Base-by-base conservation (phyloP, 306 rosid species). In the Cyamopsis tetragonoloba region DNA sequence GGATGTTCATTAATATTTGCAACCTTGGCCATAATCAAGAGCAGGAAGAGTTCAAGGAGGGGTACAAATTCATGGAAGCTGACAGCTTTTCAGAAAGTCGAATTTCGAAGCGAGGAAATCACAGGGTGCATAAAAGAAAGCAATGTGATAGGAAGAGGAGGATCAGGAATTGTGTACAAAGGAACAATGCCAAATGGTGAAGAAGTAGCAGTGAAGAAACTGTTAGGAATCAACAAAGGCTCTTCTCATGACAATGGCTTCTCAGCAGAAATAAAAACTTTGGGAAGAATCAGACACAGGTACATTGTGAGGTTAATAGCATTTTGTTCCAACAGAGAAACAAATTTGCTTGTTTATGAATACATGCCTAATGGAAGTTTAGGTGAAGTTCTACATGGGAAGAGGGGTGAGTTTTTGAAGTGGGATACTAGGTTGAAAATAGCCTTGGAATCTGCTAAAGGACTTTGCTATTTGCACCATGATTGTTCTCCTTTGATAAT, bases 281-380 rank as follows among this genome's bases (percentile, higher is more conserved):
- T 91, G 14, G 97, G 95, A 1, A 91, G 82, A 70, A 91, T 91
- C 70, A 63, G 95, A 28, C 97, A 91, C 70, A 77, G 97, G 68
- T 86, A 91, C 78, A 91, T 91, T 14, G 95, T 91, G 49, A 74
- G 95, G 54, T 68, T 91, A 66, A 67, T 91, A 6, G 95, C 89
- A 6, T 88, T 91, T 46, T 88, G 91, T 44, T 80, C 95, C 14
- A 88, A 91, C 12, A 86, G 76, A 78, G 88, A 87, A 62, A 88
- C 89, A 38, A 91, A 91, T 68, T 73, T 91, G 48, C 88, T 90
- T 23, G 95, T 90, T 6, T 90, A 87, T 50, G 97, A 90, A 75
- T 90, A 85, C 74, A 85, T 90, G 97, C 75, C 85, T 30, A 90
- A 90, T 63, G 97, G 97, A 34, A 90, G 97, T 20, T 73, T 90